Evolutionary conservation across 169 alveolate species (phyloP).

Genomic region (Plasmodium inui): DNA sequence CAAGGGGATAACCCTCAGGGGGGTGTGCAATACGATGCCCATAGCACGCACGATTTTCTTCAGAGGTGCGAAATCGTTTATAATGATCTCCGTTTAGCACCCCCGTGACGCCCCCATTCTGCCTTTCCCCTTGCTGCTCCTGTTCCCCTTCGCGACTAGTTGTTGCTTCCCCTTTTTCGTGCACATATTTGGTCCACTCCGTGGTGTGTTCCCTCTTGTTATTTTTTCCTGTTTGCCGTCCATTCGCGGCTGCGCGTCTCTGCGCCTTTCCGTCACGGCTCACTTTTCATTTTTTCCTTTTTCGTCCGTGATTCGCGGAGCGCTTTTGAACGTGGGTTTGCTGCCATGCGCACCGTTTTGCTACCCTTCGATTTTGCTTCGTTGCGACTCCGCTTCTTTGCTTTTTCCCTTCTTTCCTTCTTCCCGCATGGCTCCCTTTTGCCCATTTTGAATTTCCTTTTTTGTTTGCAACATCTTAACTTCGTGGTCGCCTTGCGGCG

Average conservation of each 20-base stretch:
- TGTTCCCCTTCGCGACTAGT: neutral
- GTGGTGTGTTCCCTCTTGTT: neutral
- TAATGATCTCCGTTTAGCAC: neutral
- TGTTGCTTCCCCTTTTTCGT: neutral
- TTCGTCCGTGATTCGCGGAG: neutral
- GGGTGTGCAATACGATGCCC: neutral
- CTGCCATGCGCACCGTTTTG: neutral
- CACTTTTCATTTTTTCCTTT: neutral
- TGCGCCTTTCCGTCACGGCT: neutral
- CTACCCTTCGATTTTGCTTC: neutral
- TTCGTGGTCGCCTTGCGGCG: neutral
- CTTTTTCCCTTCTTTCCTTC: neutral
- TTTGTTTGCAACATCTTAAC: neutral
- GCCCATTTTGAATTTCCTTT: neutral
- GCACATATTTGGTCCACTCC: neutral
- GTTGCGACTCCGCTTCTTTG: neutral
- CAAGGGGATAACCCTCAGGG: neutral
- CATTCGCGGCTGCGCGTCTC: neutral
- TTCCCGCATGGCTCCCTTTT: neutral
- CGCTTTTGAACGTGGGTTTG: neutral
- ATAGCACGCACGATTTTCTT: neutral
- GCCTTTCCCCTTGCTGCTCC: neutral
- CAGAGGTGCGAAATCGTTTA: neutral
- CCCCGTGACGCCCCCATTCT: neutral
- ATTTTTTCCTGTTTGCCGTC: neutral